Percentiles rank a stretch among this genome's conserved stretches.
Conservation (phyloP, 768 basidiomycete species). For the Lentinula raphanica region DNA sequence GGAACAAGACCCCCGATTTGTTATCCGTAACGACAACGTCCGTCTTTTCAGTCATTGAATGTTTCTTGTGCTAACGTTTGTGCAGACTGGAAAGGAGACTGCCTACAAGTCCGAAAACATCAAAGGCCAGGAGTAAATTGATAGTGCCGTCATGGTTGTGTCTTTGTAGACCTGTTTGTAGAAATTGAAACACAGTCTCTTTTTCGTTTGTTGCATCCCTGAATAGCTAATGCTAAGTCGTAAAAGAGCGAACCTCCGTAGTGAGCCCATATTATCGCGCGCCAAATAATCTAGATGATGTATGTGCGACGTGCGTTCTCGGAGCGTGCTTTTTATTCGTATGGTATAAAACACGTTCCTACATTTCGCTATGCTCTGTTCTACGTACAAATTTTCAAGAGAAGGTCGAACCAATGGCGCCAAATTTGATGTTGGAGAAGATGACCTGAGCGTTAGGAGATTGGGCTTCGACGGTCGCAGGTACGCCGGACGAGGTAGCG, state of each 20-base stretch:
- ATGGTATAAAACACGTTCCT: background rate
- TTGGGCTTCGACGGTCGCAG: slow-evolving; percentile 36
- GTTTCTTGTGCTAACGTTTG: background rate
- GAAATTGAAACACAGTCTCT: too few species aligned
- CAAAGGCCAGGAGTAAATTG: background rate
- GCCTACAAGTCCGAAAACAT: slow-evolving; percentile 3
- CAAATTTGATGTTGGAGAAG: slow-evolving; percentile 53
- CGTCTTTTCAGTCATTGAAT: background rate
- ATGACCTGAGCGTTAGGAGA: slow-evolving; percentile 37
- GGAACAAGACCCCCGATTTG: background rate
- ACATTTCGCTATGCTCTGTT: background rate
- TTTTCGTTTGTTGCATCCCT: too few species aligned
- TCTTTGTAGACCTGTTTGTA: background rate
- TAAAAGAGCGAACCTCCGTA: too few species aligned
- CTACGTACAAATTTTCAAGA: background rate
- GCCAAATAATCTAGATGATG: too few species aligned
- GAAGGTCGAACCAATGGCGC: slow-evolving; percentile 43
- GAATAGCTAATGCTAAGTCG: too few species aligned
- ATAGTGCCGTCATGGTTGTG: too few species aligned
- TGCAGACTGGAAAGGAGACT: slow-evolving; percentile 2
- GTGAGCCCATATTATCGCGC: too few species aligned
- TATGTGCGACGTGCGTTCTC: too few species aligned
- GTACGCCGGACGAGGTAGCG: slow-evolving; percentile 41
- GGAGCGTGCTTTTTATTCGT: too few species aligned
- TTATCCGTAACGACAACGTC: slow-evolving; percentile 3